These are phyloP conservation scores for Eucalyptus coolabah DNA, from an alignment of 345 rosid species.

Conservation along the genomic window DNA sequence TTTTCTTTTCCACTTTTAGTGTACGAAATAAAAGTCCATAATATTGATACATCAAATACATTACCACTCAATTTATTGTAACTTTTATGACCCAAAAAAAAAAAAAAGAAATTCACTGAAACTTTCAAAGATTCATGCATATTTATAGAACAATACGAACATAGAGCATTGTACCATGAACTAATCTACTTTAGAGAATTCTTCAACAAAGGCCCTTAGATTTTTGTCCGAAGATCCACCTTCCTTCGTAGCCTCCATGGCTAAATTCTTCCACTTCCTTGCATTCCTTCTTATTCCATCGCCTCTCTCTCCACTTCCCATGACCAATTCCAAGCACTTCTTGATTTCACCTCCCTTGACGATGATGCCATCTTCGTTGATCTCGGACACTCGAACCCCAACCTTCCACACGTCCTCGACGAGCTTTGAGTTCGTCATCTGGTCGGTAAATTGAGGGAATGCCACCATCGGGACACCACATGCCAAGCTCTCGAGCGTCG, in stretches of 20 bases:
- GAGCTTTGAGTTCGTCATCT: constrained; percentile 14
- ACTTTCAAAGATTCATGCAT: too few relatives aligned
- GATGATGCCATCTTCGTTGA: neutral
- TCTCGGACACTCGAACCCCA: neutral
- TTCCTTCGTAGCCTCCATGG: neutral
- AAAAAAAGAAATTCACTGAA: too few relatives aligned
- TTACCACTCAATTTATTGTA: neutral
- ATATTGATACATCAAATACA: neutral
- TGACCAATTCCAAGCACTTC: constrained; percentile 15
- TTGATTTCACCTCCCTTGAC: constrained; percentile 13
- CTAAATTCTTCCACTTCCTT: constrained; percentile 15
- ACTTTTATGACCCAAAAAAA: too few relatives aligned
- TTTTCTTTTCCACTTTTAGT: too few relatives aligned
- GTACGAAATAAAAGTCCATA: neutral
- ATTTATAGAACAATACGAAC: neutral
- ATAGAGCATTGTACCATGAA: neutral
- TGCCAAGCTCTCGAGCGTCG: constrained; percentile 15
- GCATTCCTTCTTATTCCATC: constrained; percentile 5
- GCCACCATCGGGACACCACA: constrained; percentile 2
- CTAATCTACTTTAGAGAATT: constrained; percentile 10
- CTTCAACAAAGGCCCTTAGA: constrained; percentile 6
- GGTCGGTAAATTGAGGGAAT: constrained; percentile 8
- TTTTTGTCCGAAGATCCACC: constrained; percentile 9
- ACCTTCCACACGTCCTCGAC: constrained; percentile 14
- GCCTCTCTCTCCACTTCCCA: constrained; percentile 11